A percentile compares a stretch with the other conserved stretches of the same genome.
Evolutionary conservation across 768 basidiomycete genomes (phyloP).

Genomic region (Lactarius evosmus): DNA sequence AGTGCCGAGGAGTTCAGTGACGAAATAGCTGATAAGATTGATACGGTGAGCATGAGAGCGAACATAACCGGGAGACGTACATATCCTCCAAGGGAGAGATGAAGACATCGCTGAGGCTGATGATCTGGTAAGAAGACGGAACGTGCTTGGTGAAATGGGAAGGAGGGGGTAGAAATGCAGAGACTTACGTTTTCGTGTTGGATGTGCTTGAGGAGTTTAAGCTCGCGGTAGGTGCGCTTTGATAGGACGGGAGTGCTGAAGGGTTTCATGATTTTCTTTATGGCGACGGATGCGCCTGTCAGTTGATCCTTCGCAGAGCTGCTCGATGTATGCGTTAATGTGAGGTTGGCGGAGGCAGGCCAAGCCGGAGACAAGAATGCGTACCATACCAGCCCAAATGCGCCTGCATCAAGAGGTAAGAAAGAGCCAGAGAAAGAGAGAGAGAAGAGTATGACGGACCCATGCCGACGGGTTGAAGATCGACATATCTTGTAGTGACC

Average conservation of each 20-base stretch:
- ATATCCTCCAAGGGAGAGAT: constrained; percentile 99
- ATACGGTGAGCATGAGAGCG: neutral
- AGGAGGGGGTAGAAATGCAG: constrained; percentile 9
- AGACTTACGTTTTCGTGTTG: constrained; percentile 93
- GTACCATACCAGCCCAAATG: constrained; percentile 97
- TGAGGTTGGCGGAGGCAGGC: neutral
- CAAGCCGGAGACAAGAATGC: constrained; percentile 6
- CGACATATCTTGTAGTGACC: constrained; percentile 98
- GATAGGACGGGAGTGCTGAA: constrained; percentile 98
- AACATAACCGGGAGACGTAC: constrained; percentile 45
- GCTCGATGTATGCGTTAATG: constrained; percentile 11
- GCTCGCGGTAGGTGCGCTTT: constrained; percentile 96
- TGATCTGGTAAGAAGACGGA: constrained; percentile 59
- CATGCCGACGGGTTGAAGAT: constrained; percentile 99
- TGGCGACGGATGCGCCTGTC: constrained; percentile 89
- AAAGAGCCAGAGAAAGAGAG: neutral
- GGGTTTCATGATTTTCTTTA: constrained; percentile 99
- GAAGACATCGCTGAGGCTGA: constrained; percentile 97
- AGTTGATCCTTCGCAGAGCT: constrained; percentile 96
- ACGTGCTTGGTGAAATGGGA: constrained; percentile 5
- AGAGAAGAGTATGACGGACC: constrained; percentile 50
- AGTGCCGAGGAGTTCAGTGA: constrained; percentile 96
- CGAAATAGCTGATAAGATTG: constrained; percentile 75
- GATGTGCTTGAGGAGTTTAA: constrained; percentile 97
- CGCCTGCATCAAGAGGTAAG: constrained; percentile 48